Base-by-base conservation (phyloP, 2,329 filamentous ascomycete species). In the Aaosphaeria arxii region DNA sequence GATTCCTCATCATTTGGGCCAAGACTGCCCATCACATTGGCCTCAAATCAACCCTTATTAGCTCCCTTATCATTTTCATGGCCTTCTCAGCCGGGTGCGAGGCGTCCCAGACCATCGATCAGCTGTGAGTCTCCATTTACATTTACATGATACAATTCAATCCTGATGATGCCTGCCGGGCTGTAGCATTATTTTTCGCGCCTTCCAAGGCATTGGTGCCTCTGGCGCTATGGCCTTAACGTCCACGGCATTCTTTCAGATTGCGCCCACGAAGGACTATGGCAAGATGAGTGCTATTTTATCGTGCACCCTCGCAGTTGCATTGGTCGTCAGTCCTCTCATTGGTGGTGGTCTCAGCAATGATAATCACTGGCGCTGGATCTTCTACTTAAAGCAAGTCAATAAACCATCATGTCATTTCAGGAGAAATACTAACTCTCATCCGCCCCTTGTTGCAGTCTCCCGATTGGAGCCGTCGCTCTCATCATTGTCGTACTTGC, bases 381-480 rank as follows among this genome's bases (percentile, higher is more conserved):
- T 85, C 11, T 83, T 84, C 58, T 85, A 77, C 72, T 70, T 83
- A 53, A 84, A 84, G 46, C 40, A 40, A 32, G 24, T 44, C 7
- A 11, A 11, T 2, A 17, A 7, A 11, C 31, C 7, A 11, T 40
- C 39, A 17, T 13, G 9, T 17, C 24, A 4, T 7, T 40, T 13
- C 2, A 24, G 17, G 17, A 24, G 17, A 24, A 24, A 24, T 24
- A 24, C 17, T 24, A 28, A 40, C 39, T 40, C 24, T 11, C 4
- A 40, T 17, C 24, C 7, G 4, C 24, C 11, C 7, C 7, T 40
- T n/a, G 24, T 11, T 40, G 7, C 7, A 40, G 39, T 17, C 24
- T n/a, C 7, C 39, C 39, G 11, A 40, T 40, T 4, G 39, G 39
- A 7, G 39, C 39, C 7, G 9, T 40, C 9, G 24, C 24, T 28